phyloP scores from a whole-genome alignment of 1,284 basidiomycete species.

The Fomitopsis betulina region DNA sequence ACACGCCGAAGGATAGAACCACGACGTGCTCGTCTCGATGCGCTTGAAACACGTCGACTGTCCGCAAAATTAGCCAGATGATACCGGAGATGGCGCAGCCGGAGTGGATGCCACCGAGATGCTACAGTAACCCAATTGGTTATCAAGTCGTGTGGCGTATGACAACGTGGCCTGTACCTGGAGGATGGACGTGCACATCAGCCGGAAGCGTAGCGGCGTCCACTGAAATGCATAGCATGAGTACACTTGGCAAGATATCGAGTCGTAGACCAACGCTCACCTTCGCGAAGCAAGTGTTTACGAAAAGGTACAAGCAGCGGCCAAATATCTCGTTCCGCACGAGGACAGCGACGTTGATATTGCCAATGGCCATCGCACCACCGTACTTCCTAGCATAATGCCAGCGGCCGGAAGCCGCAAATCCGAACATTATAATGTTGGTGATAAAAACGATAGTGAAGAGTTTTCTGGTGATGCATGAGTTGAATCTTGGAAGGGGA shows the following conservation, averaged over 20 bases:
- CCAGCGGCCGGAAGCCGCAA: constrained; percentile 61
- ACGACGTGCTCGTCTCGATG: constrained; percentile 45
- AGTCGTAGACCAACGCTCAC: constrained; percentile 27
- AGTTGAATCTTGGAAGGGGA: not conserved
- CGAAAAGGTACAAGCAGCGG: constrained; percentile 44
- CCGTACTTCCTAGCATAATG: constrained; percentile 54
- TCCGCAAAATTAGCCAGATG: constrained; percentile 59
- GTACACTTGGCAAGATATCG: not conserved
- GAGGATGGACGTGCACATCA: constrained; percentile 65
- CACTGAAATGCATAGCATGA: constrained; percentile 37
- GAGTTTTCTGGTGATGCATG: constrained; percentile 47
- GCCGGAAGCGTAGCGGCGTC: constrained; percentile 65
- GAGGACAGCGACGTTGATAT: constrained; percentile 47
- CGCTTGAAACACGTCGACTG: constrained; percentile 48
- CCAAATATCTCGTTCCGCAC: constrained; percentile 58
- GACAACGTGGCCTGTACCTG: constrained; percentile 36
- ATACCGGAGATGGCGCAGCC: constrained; percentile 68
- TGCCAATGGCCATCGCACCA: constrained; percentile 57
- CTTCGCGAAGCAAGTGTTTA: constrained; percentile 57
- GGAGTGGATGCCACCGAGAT: constrained; percentile 73
- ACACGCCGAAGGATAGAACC: constrained; percentile 54
- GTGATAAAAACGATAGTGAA: constrained; percentile 53
- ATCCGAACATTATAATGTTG: constrained; percentile 55
- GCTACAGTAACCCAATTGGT: constrained; percentile 31
- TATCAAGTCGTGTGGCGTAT: not conserved